Evolutionary conservation across 371 early-diverging fungal species (phyloP), one percentile per base, ranked within the genome.

Genomic region (Basidiobolus meristosporus): DNA sequence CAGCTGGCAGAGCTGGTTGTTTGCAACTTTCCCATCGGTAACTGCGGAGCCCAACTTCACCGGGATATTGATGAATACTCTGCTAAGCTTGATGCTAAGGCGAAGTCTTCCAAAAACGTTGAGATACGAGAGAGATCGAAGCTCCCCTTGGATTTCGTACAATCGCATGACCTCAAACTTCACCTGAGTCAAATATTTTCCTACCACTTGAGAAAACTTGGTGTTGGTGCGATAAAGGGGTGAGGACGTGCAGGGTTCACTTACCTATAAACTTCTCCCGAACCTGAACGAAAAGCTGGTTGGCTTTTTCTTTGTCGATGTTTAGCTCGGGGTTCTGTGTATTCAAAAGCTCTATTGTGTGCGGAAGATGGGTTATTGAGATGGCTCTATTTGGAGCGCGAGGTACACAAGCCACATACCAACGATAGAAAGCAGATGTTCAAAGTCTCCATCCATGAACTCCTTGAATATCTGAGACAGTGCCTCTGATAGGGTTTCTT

Each of bases 381-480:
- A n/a, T n/a, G n/a, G n/a, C n/a, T n/a, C n/a, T n/a, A n/a, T n/a
- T n/a, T n/a, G n/a, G n/a, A n/a, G n/a, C n/a, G n/a, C n/a, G n/a
- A n/a, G n/a, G n/a, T n/a, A n/a, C n/a, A n/a, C n/a, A n/a, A n/a
- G 21, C 17, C 12, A 58, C 63, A 51, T 62, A 73, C 73, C 56
- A 35, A 73, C 65, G 52, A 73, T 63, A 19, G 63, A 57, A 15
- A 66, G 55, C 44, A 74, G 62, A 15, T 63, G 67, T 41, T 69
- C 64, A 49, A 70, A 74, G 46, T 74, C 75, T 31, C 75, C 75
- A 42, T 69, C 70, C 60, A 70, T 55, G 52, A 74, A 68, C 50
- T 74, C 75, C n/a, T n/a, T n/a, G n/a, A n/a, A n/a, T n/a, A n/a
- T n/a, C n/a, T n/a, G n/a, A n/a, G n/a, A n/a, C n/a, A 73, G 53